A percentile compares a stretch with the other conserved stretches of the same genome.
Evolutionary conservation across 2,329 filamentous ascomycete genomes (phyloP).

Genomic region (Aurifilum marmelostoma): DNA sequence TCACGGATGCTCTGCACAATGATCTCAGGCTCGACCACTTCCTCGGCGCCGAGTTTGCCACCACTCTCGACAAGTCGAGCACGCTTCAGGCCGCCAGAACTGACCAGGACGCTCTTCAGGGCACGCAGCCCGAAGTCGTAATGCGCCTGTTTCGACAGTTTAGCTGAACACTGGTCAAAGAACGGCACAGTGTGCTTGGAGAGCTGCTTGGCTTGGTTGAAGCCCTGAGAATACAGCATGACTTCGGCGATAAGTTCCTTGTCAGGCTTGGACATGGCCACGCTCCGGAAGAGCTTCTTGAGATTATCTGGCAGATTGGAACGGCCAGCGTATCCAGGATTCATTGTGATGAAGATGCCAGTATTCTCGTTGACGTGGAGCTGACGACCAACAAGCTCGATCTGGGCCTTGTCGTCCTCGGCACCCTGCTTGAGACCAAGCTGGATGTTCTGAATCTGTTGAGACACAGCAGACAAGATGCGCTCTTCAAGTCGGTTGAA

Average conservation of each 20-base stretch:
- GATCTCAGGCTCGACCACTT: constrained; percentile 89
- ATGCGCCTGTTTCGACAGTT: constrained; percentile 93
- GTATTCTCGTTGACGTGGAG: constrained; percentile 90
- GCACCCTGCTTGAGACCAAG: constrained; percentile 85
- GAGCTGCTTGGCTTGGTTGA: constrained; percentile 91
- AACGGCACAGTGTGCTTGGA: constrained; percentile 97
- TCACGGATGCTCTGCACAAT: constrained; percentile 98
- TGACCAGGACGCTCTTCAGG: constrained; percentile 96
- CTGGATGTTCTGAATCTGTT: constrained; percentile 99
- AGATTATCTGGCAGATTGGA: constrained; percentile 98
- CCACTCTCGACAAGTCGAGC: constrained; percentile 67
- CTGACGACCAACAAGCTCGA: constrained; percentile 91
- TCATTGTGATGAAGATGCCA: constrained; percentile 99
- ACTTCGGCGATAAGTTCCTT: constrained; percentile 99
- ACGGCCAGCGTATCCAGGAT: constrained; percentile 95
- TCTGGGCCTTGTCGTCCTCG: constrained; percentile 82
- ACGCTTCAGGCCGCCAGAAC: constrained; percentile 94
- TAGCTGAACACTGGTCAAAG: constrained; percentile 85
- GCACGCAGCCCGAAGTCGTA: constrained; percentile 99
- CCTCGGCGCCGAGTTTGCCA: constrained; percentile 64
- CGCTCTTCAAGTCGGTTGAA: constrained; percentile 99
- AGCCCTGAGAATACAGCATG: constrained; percentile 99
- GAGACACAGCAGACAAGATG: constrained; percentile 95
- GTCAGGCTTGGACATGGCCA: constrained; percentile 99
- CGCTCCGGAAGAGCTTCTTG: constrained; percentile 99